Conservation (phyloP, 1,284 basidiomycete genomes). For the Thelephora terrestris region DNA sequence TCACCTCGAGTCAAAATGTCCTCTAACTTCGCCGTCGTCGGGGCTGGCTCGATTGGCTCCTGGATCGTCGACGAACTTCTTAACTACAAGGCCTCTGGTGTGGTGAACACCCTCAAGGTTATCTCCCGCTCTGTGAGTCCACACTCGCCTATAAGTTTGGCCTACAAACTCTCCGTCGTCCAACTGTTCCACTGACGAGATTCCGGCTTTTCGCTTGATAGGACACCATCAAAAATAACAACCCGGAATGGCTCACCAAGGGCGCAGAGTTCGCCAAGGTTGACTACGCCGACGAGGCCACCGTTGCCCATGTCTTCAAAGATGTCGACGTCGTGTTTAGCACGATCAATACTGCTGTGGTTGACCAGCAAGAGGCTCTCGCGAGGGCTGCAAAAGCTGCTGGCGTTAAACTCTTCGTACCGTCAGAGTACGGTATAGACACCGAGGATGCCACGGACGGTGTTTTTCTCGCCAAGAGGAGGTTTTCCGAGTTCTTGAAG, state of each 20-base stretch:
- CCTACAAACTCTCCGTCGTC: neutral
- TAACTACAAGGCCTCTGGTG: slow-evolving; percentile 5
- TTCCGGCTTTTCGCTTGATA: neutral
- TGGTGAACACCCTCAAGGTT: slow-evolving; percentile 7
- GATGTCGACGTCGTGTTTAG: slow-evolving; percentile 18
- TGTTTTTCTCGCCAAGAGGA: slow-evolving; percentile 5
- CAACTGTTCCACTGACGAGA: neutral
- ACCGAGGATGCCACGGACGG: slow-evolving; percentile 8
- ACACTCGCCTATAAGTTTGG: neutral
- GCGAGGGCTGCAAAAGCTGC: slow-evolving; percentile 19
- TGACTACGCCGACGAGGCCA: slow-evolving; percentile 8
- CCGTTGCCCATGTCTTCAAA: slow-evolving; percentile 10
- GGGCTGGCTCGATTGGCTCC: slow-evolving; percentile 6
- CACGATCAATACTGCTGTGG: slow-evolving; percentile 9
- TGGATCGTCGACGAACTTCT: slow-evolving; percentile 8
- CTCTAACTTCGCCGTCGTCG: slow-evolving; percentile 7
- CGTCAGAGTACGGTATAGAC: slow-evolving; percentile 19
- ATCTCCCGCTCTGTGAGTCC: slow-evolving; percentile 9
- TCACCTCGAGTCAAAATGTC: too few relatives aligned
- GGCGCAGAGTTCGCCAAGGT: slow-evolving; percentile 9
- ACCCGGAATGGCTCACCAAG: slow-evolving; percentile 2
- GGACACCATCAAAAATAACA: slow-evolving; percentile 1
- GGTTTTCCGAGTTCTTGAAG: slow-evolving; percentile 5
- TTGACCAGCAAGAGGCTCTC: slow-evolving; percentile 13
- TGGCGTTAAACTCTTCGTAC: slow-evolving; percentile 21